These are phyloP conservation scores for Leccinum imitatum DNA, from an alignment of 768 basidiomycete genomes.

Conservation along the genomic window DNA sequence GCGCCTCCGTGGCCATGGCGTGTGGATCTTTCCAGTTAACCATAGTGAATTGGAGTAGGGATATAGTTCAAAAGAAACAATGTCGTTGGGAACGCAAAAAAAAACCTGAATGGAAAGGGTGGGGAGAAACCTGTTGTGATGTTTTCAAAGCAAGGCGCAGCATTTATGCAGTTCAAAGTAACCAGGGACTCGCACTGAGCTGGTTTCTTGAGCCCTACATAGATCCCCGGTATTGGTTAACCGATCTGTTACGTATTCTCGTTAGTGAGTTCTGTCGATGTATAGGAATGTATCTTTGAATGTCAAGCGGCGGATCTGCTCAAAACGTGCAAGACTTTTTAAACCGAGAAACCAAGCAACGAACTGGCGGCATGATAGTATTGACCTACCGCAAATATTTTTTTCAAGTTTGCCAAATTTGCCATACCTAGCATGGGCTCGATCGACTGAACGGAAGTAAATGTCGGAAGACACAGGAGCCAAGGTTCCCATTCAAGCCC, in stretches of 20 bases:
- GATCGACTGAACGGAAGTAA: slow-evolving; percentile 13
- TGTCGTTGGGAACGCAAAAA: slow-evolving; percentile 5
- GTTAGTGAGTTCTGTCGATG: background rate
- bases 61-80: slow-evolving; percentile 10
- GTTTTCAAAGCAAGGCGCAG: slow-evolving; percentile 2
- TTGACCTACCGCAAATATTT: background rate
- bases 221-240: slow-evolving; percentile 10
- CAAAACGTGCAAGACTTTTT: background rate
- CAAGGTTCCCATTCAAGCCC: background rate
- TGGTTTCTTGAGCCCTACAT: slow-evolving; percentile 8
- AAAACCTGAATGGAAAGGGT: slow-evolving; percentile 7
- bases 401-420: background rate
- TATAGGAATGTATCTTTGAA: background rate
- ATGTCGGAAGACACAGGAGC: slow-evolving; percentile 1
- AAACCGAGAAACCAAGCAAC: background rate
- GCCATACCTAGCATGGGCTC: background rate
- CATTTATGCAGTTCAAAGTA: slow-evolving; percentile 26
- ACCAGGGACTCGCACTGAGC: slow-evolving; percentile 20
- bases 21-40: slow-evolving; percentile 26
- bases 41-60: slow-evolving; percentile 21
- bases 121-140: slow-evolving; percentile 5
- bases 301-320: background rate
- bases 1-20: slow-evolving; percentile 22
- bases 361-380: background rate
- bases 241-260: slow-evolving; percentile 21